phyloP scores from a whole-genome alignment of 2,329 filamentous ascomycete genomes.

The Aspergillus ochraceoroseus region DNA sequence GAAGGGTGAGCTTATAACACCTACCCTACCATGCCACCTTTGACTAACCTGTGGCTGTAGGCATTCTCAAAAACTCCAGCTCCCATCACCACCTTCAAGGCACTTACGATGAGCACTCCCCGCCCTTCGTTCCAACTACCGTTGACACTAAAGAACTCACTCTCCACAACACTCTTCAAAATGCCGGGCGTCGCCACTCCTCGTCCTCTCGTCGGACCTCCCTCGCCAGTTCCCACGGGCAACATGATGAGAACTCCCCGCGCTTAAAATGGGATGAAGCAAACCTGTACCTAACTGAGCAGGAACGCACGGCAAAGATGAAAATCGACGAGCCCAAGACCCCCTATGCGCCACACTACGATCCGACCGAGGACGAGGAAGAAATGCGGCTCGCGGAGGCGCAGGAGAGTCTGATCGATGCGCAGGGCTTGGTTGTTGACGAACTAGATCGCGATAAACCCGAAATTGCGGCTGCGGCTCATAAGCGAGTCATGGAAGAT shows the following conservation, averaged over 20 bases:
- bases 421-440: slow-evolving; percentile 64
- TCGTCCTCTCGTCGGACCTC: slow-evolving; percentile 68
- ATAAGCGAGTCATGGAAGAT: slow-evolving; percentile 53
- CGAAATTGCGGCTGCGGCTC: slow-evolving; percentile 33
- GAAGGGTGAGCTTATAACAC: slow-evolving; percentile 39
- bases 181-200: slow-evolving; percentile 81
- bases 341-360: slow-evolving; percentile 87
- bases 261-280: slow-evolving; percentile 98
- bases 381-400: slow-evolving; percentile 47
- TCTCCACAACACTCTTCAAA: slow-evolving; percentile 88
- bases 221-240: slow-evolving; percentile 46
- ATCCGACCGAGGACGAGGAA: slow-evolving; percentile 79
- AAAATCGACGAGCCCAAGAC: slow-evolving; percentile 99
- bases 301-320: slow-evolving; percentile 93
- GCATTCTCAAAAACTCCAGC: slow-evolving; percentile 84
- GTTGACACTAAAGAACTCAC: slow-evolving; percentile 75
- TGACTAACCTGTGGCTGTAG: no score
- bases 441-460: slow-evolving; percentile 58
- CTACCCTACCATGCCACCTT: no score
- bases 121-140: slow-evolving; percentile 42
- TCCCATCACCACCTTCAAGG: slow-evolving; percentile 53
- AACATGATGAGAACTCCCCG: slow-evolving; percentile 58
- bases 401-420: slow-evolving; percentile 53
- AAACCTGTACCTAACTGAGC: slow-evolving; percentile 93
- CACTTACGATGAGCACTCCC: slow-evolving; percentile 35